Evolutionary conservation across 1,139 yeast genomes (phyloP).

Genomic region (Geotrichum phurueaensis): DNA sequence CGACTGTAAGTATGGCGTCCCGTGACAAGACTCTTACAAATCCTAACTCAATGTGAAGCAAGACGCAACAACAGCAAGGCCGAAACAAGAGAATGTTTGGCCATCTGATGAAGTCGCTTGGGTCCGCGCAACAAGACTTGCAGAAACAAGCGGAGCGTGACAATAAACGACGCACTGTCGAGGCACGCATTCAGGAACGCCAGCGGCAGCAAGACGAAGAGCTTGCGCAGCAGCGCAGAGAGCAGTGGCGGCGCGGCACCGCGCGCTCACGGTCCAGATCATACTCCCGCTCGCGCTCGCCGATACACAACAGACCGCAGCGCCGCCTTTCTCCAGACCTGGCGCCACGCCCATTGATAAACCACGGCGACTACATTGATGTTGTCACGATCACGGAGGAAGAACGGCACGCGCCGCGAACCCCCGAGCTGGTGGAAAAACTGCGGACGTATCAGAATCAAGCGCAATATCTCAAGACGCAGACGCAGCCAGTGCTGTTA

Average conservation of each 20-base stretch:
- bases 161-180: conserved; percentile 13
- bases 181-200: conserved; percentile 11
- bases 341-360: background rate
- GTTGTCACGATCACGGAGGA: background rate
- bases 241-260: background rate
- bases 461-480: conserved; percentile 4
- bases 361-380: background rate
- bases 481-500: background rate
- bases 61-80: background rate
- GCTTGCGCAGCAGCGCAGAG: background rate
- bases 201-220: conserved; percentile 2
- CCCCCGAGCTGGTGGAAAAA: background rate
- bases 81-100: conserved; percentile 17
- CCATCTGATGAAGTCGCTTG: conserved; percentile 12
- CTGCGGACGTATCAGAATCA: background rate
- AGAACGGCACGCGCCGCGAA: background rate
- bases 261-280: background rate
- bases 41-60: background rate
- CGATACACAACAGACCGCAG: background rate
- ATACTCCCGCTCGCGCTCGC: conserved; percentile 3
- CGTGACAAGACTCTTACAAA: background rate
- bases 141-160: conserved; percentile 1
- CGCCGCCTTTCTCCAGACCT: background rate
- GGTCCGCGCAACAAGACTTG: conserved; percentile 1
- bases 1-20: background rate